Conservation (phyloP, 2,329 filamentous ascomycete species). For the Fusarium hainanense region DNA sequence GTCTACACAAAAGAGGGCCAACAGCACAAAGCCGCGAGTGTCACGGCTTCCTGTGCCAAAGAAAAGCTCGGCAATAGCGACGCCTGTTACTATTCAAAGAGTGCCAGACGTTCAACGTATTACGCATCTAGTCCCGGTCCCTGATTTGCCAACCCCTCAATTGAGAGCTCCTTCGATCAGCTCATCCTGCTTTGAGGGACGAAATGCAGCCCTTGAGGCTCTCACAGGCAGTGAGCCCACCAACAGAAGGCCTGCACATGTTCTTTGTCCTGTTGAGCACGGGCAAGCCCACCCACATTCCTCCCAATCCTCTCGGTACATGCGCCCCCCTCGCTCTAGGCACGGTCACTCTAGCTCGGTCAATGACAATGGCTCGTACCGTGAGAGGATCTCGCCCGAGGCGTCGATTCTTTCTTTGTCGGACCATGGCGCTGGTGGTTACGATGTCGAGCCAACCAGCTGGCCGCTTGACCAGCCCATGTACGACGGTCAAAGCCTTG, state of each 20-base stretch:
- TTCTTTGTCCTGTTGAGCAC: slow-evolving; percentile 51
- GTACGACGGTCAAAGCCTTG: slow-evolving; percentile 33
- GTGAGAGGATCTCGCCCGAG: slow-evolving; percentile 12
- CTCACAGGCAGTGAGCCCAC: slow-evolving; percentile 41
- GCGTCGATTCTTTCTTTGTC: slow-evolving; percentile 43
- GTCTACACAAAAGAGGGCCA: slow-evolving; percentile 25
- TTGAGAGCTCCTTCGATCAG: slow-evolving; percentile 55
- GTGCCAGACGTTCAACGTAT: slow-evolving; percentile 55
- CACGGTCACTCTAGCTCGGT: slow-evolving; percentile 26
- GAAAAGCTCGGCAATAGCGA: slow-evolving; percentile 22
- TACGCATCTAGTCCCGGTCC: slow-evolving; percentile 51
- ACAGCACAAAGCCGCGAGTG: slow-evolving; percentile 38
- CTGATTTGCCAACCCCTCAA: slow-evolving; percentile 53
- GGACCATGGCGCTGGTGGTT: slow-evolving; percentile 24
- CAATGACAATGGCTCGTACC: slow-evolving; percentile 14
- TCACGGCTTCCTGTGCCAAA: slow-evolving; percentile 43
- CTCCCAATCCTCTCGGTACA: slow-evolving; percentile 25
- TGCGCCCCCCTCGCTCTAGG: slow-evolving; percentile 38
- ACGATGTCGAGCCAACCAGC: slow-evolving; percentile 22
- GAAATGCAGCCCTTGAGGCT: slow-evolving; percentile 47
- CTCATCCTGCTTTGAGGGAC: slow-evolving; percentile 59
- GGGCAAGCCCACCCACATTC: slow-evolving; percentile 37
- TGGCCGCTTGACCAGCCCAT: slow-evolving; percentile 17
- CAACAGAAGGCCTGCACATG: slow-evolving; percentile 44
- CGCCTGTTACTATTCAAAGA: slow-evolving; percentile 50